Conservation (phyloP, 805 yeast species). For the Pichia occidentalis region DNA sequence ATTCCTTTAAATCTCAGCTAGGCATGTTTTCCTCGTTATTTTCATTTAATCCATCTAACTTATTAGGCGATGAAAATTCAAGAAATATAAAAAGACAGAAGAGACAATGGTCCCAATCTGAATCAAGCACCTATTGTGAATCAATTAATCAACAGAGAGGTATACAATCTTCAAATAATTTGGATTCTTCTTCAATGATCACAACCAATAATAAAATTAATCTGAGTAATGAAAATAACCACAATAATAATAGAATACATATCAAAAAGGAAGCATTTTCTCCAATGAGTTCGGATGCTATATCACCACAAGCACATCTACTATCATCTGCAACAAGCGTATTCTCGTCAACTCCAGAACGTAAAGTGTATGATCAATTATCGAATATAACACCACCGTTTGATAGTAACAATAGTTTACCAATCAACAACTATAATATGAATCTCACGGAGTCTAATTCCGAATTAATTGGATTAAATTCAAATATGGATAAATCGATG, state of each 20-base stretch:
- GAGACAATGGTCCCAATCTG: slow-evolving; percentile 28
- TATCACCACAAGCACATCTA: slow-evolving; percentile 27
- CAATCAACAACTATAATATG: not conserved
- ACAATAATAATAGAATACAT: not conserved
- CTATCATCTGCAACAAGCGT: slow-evolving; percentile 29
- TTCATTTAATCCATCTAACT: slow-evolving; percentile 12
- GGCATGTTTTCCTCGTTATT: slow-evolving; percentile 10
- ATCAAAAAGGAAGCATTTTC: slow-evolving; percentile 27
- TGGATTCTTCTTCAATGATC: slow-evolving; percentile 9
- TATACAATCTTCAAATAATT: slow-evolving; percentile 2
- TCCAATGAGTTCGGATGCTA: slow-evolving; percentile 28
- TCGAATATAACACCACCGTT: slow-evolving; percentile 1
- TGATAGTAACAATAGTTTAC: not conserved
- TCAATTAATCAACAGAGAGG: slow-evolving; percentile 23
- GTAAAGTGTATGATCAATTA: slow-evolving; percentile 10
- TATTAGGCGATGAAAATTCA: slow-evolving; percentile 12
- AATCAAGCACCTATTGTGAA: slow-evolving; percentile 22
- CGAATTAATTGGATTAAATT: not conserved
- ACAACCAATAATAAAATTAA: slow-evolving; percentile 2
- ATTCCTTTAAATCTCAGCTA: slow-evolving; percentile 5
- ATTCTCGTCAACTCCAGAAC: slow-evolving; percentile 29
- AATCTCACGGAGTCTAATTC: no score
- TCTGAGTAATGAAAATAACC: not conserved
- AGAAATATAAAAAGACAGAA: slow-evolving; percentile 28
- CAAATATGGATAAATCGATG: not conserved